phyloP scores from a whole-genome alignment of 2,329 filamentous ascomycete genomes.

The Blastomyces silverae region DNA sequence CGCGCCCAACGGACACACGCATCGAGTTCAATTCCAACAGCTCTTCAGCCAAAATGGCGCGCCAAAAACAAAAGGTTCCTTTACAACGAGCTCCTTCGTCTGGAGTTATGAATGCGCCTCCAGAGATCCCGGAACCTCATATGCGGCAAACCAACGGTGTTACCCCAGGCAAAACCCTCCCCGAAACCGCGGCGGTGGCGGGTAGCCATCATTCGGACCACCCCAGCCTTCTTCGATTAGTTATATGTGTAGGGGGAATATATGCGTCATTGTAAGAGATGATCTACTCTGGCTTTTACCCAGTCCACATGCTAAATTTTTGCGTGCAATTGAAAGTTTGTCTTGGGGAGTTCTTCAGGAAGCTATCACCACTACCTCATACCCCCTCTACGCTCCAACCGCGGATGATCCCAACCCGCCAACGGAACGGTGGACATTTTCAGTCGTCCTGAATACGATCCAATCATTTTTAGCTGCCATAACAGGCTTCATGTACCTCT shows the following conservation, averaged over 20 bases:
- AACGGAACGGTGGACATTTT: constrained; percentile 76
- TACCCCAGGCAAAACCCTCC: constrained; percentile 18
- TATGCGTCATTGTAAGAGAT: constrained; percentile 83
- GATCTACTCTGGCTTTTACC: not conserved
- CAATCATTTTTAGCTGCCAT: constrained; percentile 83
- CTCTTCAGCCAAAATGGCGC: constrained; percentile 51
- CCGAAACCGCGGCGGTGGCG: constrained; percentile 24
- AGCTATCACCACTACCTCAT: constrained; percentile 87
- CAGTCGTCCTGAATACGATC: constrained; percentile 92
- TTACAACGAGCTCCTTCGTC: constrained; percentile 60
- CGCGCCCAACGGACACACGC: not conserved
- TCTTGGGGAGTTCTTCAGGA: constrained; percentile 97
- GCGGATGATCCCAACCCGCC: constrained; percentile 33
- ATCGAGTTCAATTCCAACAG: not conserved
- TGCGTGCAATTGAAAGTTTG: constrained; percentile 50
- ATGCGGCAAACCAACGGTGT: constrained; percentile 31
- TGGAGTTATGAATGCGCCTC: constrained; percentile 49
- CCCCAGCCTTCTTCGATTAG: constrained; percentile 64
- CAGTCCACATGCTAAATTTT: constrained; percentile 17
- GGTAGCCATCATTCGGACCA: constrained; percentile 32
- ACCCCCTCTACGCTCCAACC: constrained; percentile 56
- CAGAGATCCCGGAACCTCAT: constrained; percentile 29
- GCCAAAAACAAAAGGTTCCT: constrained; percentile 61
- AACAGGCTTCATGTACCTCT: constrained; percentile 75
- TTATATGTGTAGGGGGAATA: constrained; percentile 87